Evolutionary conservation across 23 red algal species (phyloP).

Genomic region (Gracilaria gracilis): DNA sequence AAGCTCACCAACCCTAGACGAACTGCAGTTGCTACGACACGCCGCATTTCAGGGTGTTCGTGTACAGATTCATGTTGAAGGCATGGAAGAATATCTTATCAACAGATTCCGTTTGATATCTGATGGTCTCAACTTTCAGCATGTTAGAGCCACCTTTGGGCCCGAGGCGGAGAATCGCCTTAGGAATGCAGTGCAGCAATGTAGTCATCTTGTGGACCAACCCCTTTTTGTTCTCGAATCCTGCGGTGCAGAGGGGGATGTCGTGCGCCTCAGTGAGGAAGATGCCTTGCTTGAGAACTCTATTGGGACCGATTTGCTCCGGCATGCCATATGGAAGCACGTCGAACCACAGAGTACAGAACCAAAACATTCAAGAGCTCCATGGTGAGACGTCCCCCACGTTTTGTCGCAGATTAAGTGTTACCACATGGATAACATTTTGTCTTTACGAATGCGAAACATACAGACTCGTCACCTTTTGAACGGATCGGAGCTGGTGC

Average conservation of each 20-base stretch:
- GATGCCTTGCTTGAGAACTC: conserved; percentile 66
- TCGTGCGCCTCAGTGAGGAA: conserved; percentile 48
- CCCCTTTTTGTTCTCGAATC: not conserved
- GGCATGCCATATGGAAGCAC: conserved; percentile 55
- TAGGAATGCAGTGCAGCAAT: conserved; percentile 19
- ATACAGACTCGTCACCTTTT: too few relatives aligned
- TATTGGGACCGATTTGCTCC: conserved; percentile 40
- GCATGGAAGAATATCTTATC: conserved; percentile 66
- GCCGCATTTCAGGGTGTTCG: conserved; percentile 26
- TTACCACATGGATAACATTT: not conserved
- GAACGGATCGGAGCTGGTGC: too few relatives aligned
- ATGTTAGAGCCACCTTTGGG: conserved; percentile 37
- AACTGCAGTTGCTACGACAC: not conserved
- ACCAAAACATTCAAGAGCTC: not conserved
- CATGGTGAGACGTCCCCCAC: not conserved
- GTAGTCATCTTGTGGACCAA: conserved; percentile 25
- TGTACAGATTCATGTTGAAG: conserved; percentile 24
- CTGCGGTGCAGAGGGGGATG: not conserved
- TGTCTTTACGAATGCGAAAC: not conserved
- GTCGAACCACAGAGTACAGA: not conserved
- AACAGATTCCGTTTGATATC: conserved; percentile 63
- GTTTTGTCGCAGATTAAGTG: not conserved
- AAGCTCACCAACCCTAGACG: not conserved
- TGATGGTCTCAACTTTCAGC: conserved; percentile 38
- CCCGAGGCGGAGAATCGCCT: conserved; percentile 2